phyloP scores from a whole-genome alignment of 1,284 basidiomycete genomes.

The Marasmius oreades region DNA sequence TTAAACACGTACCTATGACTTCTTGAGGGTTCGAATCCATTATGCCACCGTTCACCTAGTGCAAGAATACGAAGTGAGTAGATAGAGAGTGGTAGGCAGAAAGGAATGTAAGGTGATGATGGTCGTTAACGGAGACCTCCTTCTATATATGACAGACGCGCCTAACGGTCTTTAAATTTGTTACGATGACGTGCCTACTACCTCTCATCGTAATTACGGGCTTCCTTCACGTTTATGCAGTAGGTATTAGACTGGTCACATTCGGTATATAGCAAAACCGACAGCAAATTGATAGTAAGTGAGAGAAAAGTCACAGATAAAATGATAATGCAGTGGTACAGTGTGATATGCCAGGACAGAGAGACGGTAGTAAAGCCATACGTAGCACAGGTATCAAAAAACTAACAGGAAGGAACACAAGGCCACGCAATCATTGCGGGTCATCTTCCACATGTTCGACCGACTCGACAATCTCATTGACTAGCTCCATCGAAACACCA shows the following conservation, averaged over 20 bases:
- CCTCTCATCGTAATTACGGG: too few relatives aligned
- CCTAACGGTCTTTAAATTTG: too few relatives aligned
- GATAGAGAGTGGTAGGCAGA: too few relatives aligned
- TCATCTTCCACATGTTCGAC: constrained; percentile 85
- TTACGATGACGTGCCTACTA: too few relatives aligned
- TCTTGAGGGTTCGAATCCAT: too few relatives aligned
- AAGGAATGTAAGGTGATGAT: too few relatives aligned
- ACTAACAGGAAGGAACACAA: neutral
- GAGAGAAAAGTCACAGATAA: neutral
- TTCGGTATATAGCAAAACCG: neutral
- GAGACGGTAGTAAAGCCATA: neutral
- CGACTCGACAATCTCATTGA: constrained; percentile 87
- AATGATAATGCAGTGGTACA: neutral
- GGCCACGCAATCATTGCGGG: constrained; percentile 23
- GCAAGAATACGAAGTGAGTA: too few relatives aligned
- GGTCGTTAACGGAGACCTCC: too few relatives aligned
- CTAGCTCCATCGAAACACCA: constrained; percentile 76
- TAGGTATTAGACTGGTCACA: neutral
- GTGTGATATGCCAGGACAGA: neutral
- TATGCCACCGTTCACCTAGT: too few relatives aligned
- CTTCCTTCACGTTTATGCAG: too few relatives aligned
- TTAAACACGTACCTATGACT: too few relatives aligned
- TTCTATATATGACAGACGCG: too few relatives aligned
- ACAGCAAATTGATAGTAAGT: neutral
- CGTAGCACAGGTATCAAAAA: neutral